Evolutionary conservation across 148 eudicot species (phyloP).

Genomic region (Suaeda aralocaspica): DNA sequence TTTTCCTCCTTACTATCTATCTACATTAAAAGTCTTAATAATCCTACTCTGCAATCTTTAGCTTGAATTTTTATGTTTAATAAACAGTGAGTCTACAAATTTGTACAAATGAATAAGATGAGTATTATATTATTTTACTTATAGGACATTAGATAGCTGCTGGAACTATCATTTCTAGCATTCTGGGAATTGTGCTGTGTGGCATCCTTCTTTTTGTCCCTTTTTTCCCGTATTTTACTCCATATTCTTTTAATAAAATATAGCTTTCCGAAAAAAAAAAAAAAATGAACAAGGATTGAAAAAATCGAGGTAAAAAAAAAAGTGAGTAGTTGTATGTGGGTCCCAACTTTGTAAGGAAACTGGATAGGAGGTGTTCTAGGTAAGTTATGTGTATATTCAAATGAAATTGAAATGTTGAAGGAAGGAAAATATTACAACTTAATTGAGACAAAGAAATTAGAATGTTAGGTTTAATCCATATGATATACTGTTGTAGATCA

Average conservation of each 20-base stretch:
- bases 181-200: not conserved
- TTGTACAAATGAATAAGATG: not conserved
- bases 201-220: not conserved
- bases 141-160: not conserved
- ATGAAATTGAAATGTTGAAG: no score
- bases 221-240: not conserved
- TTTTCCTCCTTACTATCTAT: not conserved
- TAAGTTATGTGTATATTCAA: no score
- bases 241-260: not conserved
- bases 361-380: no score
- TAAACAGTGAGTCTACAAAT: not conserved
- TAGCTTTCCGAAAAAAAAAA: no score
- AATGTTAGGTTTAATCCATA: not conserved
- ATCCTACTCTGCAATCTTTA: not conserved
- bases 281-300: no score
- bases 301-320: no score
- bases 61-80: not conserved
- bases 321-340: no score
- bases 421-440: no score
- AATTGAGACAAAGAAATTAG: not conserved
- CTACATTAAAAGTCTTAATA: not conserved
- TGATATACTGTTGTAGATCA: not conserved
- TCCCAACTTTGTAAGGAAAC: no score
- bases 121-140: not conserved
- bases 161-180: not conserved